Conservation (phyloP, 257 asterid species). For the Jaltomata sinuosa region DNA sequence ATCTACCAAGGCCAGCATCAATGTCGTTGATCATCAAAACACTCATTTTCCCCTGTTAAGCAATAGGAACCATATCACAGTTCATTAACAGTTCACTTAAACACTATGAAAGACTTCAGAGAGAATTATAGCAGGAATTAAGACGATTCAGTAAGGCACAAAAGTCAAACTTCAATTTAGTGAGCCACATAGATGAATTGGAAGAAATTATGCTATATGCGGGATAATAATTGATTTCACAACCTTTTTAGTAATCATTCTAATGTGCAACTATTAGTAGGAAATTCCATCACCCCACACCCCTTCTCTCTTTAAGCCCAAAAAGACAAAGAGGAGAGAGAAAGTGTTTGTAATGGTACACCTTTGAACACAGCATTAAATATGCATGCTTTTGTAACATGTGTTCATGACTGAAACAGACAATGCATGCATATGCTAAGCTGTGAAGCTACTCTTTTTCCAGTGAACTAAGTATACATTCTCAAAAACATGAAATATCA, state of each 20-base stretch:
- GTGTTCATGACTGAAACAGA: neutral
- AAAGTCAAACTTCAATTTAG: neutral
- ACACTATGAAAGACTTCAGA: neutral
- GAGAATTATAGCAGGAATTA: neutral
- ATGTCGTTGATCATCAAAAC: constrained; percentile 92
- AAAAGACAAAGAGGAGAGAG: neutral
- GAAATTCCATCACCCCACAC: neutral
- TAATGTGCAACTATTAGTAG: neutral
- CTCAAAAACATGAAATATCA: neutral
- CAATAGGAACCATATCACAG: constrained; percentile 5
- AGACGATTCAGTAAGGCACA: neutral
- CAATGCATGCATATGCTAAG: neutral
- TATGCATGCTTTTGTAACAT: neutral
- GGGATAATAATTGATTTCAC: neutral
- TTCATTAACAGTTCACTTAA: neutral
- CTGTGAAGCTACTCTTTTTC: neutral
- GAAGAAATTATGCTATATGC: neutral
- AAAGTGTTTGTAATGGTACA: neutral
- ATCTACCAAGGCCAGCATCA: constrained; percentile 98
- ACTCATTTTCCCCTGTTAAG: constrained; percentile 85
- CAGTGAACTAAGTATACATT: neutral
- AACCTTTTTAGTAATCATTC: neutral
- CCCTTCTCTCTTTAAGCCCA: neutral
- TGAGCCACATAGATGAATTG: neutral
- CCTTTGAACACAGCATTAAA: neutral